Evolutionary conservation across 129 eudicot species (phyloP), one percentile per base, ranked within the genome.

Genomic region (Arctium minus): DNA sequence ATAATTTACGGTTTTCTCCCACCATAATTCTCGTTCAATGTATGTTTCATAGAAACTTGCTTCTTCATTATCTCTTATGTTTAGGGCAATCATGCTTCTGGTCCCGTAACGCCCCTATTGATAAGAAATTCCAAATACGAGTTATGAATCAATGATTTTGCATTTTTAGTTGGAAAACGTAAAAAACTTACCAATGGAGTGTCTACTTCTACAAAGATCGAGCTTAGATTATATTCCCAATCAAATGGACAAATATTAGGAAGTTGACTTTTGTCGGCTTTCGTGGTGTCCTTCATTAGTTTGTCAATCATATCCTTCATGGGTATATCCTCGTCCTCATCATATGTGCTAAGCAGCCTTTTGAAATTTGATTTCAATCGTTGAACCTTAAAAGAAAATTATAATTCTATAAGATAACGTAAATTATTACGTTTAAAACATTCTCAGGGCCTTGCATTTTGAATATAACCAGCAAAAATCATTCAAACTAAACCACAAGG

Each of bases 21-120:
- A 80, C 98, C 98, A 94, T 9, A 76, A 18, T 36, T 69, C 90
- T 6, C 79, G 79, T 78, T 91, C 94, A 2, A 94, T 86, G 80
- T 90, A 91, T 1, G 80, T 79, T 84, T 94, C 97, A 37, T 84
- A 83, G 67, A 91, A 84, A 76, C 85, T 90, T 15, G 88, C 92
- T 82, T 91, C 88, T 50, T 91, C 90, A 36, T 33, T 80, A 4
- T 72, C 87, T 82, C 46, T 84, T 31, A 88, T 80, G 22, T 90
- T 89, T 76, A 94, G 6, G 27, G 82, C 92, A 65, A 91, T 84
- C 56, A 90, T 94, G 88, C 98, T 94, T 88, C 98, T 85, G 0
- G 98, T 94, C 31, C 98, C 98, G 40, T 94, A 90, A 30, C 88
- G 78, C 1, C 98, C 98, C 97, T 94, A 53, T 46, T 29, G n/a